Evolutionary conservation across 202 grass and related monocot genomes (phyloP).

Genomic region (Tripidium arundinaceum): DNA sequence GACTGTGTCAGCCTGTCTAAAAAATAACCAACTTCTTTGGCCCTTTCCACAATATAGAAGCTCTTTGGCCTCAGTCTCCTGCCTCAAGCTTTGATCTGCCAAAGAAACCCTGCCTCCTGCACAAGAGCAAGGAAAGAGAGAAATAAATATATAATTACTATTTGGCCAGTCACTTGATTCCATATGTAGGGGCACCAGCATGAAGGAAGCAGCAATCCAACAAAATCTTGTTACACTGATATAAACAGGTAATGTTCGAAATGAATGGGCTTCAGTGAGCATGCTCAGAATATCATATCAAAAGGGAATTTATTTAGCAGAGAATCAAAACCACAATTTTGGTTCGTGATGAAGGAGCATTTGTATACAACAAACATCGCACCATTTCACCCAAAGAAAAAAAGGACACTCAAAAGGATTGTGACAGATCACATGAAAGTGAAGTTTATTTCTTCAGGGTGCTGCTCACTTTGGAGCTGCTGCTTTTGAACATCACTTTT

Average conservation of each 20-base stretch:
- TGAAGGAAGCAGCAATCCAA: conserved; percentile 9
- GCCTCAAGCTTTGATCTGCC: conserved; percentile 23
- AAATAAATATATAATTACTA: neutral
- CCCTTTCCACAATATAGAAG: conserved; percentile 49
- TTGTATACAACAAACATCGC: neutral
- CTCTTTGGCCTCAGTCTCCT: conserved; percentile 29
- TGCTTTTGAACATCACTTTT: conserved; percentile 52
- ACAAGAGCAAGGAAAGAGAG: conserved; percentile 4
- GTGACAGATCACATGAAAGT: conserved; percentile 49
- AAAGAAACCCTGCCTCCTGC: conserved; percentile 10
- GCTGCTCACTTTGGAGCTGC: conserved; percentile 50
- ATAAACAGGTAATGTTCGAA: conserved; percentile 3
- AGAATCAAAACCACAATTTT: neutral
- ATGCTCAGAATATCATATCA: neutral
- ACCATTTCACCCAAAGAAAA: neutral
- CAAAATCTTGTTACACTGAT: neutral
- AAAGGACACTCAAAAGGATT: conserved; percentile 36
- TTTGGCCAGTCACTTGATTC: conserved; percentile 14
- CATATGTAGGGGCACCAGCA: neutral
- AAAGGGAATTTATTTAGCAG: neutral
- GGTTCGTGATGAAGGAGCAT: neutral
- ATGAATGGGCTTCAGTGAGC: conserved; percentile 3
- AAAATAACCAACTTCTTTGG: conserved; percentile 53
- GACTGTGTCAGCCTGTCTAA: conserved; percentile 34
- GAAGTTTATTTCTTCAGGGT: conserved; percentile 48